phyloP scores from a whole-genome alignment of 75 land plant species.

The Azolla pinnata region DNA sequence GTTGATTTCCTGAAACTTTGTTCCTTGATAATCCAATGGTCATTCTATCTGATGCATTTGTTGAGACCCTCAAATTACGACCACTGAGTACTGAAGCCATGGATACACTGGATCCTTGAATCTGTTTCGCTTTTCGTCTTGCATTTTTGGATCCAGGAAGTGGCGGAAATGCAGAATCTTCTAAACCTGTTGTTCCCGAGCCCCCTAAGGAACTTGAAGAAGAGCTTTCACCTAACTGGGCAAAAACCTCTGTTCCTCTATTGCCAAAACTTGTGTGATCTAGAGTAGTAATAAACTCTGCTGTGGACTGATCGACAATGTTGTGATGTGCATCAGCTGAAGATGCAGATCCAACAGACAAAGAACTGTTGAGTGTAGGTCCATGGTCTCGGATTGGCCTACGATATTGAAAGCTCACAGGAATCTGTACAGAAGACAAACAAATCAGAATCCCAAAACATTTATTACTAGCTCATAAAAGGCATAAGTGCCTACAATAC shows the following conservation, averaged over 20 bases:
- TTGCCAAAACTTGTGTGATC: neutral
- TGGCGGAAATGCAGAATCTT: conserved; percentile 77
- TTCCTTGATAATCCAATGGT: neutral
- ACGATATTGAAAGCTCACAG: conserved; percentile 72
- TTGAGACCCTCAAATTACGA: neutral
- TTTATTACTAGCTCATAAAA: neutral
- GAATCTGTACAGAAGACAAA: conserved; percentile 40
- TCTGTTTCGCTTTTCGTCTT: neutral
- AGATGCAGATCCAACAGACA: neutral
- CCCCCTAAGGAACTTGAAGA: too few species aligned
- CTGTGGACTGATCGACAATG: neutral
- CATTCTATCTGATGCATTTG: neutral
- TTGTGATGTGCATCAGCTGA: neutral
- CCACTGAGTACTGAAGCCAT: too few species aligned
- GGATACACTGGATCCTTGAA: too few species aligned
- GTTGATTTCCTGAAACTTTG: neutral
- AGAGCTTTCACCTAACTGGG: too few species aligned
- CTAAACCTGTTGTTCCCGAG: conserved; percentile 13
- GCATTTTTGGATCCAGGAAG: conserved; percentile 17
- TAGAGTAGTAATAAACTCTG: neutral
- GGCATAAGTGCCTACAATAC: neutral
- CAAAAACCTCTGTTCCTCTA: neutral
- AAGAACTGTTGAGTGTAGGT: neutral
- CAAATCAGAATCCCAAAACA: neutral
- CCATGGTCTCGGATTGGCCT: conserved; percentile 6